phyloP scores from a whole-genome alignment of 176 grass and related monocot genomes.

The Zoysia japonica region DNA sequence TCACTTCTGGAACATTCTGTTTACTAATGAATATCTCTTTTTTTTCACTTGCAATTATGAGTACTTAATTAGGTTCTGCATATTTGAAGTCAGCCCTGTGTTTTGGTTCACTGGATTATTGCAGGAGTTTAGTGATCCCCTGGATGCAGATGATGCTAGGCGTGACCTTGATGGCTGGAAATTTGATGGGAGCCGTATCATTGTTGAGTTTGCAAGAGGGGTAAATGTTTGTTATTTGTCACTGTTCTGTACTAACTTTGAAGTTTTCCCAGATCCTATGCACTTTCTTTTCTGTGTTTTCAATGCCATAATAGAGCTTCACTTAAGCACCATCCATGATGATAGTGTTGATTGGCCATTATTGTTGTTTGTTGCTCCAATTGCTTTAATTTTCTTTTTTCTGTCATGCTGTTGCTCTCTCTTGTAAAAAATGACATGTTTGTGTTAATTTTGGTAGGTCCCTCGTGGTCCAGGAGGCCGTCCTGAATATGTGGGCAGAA shows the following conservation, averaged over 20 bases:
- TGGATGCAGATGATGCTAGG: conserved; percentile 90
- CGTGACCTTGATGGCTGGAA: conserved; percentile 71
- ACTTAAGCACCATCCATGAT: not conserved
- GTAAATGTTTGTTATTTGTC: conserved; percentile 46
- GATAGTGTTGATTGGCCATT: not conserved
- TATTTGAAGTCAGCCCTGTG: conserved; percentile 4
- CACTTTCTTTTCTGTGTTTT: conserved; percentile 8
- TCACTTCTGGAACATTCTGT: not conserved
- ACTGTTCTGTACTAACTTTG: conserved; percentile 9
- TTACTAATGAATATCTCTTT: conserved; percentile 13
- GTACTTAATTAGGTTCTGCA: conserved; percentile 27
- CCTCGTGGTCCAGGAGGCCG: conserved; percentile 65
- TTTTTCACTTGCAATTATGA: not conserved
- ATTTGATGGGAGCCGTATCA: conserved; percentile 65
- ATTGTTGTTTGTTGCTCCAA: not conserved
- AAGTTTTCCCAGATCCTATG: conserved; percentile 9
- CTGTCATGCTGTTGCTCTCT: conserved; percentile 6
- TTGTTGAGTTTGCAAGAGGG: conserved; percentile 88
- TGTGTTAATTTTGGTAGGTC: conserved; percentile 43
- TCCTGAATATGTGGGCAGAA: conserved; percentile 56
- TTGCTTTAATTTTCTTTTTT: not conserved
- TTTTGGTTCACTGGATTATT: conserved; percentile 32
- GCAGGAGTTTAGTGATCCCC: conserved; percentile 83
- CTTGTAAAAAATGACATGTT: conserved; percentile 1
- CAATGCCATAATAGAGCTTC: not conserved